Conservation (phyloP, 2,329 filamentous ascomycete species). For the Fusarium anthophilum region DNA sequence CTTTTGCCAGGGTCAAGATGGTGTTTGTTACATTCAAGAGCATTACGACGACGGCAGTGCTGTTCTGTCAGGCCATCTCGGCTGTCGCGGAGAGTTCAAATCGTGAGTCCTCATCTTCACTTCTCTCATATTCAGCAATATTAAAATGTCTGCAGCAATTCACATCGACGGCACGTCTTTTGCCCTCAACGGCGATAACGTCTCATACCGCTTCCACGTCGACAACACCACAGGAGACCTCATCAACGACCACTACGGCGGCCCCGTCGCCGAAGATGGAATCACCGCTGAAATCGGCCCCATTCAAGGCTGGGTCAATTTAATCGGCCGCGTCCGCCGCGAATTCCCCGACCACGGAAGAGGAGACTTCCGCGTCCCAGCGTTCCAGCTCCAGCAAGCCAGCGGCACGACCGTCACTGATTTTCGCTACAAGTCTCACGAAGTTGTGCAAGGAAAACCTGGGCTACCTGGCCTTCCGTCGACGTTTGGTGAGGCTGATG, state of each 20-base stretch:
- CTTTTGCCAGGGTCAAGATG: background rate
- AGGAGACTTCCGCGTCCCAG: slow-evolving; percentile 71
- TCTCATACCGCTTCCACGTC: slow-evolving; percentile 73
- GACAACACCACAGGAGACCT: slow-evolving; percentile 65
- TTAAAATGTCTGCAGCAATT: slow-evolving; percentile 53
- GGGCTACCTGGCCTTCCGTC: slow-evolving; percentile 64
- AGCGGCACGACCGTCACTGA: slow-evolving; percentile 67
- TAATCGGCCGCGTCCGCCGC: slow-evolving; percentile 63
- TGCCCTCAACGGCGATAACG: slow-evolving; percentile 62
- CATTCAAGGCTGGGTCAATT: slow-evolving; percentile 57
- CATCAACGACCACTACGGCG: slow-evolving; percentile 70
- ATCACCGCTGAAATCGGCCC: slow-evolving; percentile 48
- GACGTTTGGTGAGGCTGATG: slow-evolving; percentile 63
- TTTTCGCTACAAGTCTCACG: slow-evolving; percentile 66
- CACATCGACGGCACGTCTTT: slow-evolving; percentile 64
- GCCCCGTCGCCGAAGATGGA: slow-evolving; percentile 60
- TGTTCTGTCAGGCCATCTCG: background rate
- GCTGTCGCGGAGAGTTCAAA: background rate
- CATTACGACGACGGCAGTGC: background rate
- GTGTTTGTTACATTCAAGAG: background rate
- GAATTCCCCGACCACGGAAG: slow-evolving; percentile 73
- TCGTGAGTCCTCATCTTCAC: background rate
- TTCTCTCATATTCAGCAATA: background rate
- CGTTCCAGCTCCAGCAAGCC: slow-evolving; percentile 67
- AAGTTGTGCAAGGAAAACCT: slow-evolving; percentile 65